Evolutionary conservation across 768 basidiomycete genomes (phyloP), one percentile per base, ranked within the genome.

Genomic region (Hypholoma fasciculare): DNA sequence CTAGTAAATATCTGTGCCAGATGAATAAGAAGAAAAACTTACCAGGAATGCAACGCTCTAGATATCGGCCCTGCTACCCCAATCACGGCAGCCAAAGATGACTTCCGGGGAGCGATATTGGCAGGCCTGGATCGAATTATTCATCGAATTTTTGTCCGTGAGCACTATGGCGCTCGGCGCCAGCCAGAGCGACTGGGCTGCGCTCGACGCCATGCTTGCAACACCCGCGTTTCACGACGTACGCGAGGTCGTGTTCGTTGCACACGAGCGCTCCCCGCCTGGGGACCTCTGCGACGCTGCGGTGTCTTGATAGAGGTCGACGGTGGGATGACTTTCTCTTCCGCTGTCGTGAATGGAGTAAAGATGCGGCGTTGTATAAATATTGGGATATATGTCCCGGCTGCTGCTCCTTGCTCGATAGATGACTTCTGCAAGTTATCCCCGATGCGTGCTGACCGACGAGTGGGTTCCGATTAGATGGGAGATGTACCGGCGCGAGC

Each of bases 51-150:
- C 95, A 23, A 93, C 86, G 64, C 89, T 91, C 94, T 94, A 97
- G 19, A 96, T 84, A 73, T 97, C 95, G 44, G 85, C 93, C 54
- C 88, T 84, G 38, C 84, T 78, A 63, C 88, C 92, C 94, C 94
- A 97, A 63, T 92, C 90, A 38, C 82, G 83, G 54, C 87, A 84
- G 16, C 95, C 94, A 16, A 96, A 76, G 64, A 97, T 94, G 53
- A 93, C 94, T 71, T 97, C 94, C n/a, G 94, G 94, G 27, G 91
- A 84, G 60, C 94, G 89, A 71, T 97, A 97, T 69, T 96, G 94
- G 44, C 95, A 84, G n/a, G 94, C 96, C 75, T 96, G 95, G 63
- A 96, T 96, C 69, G 4, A 1, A 23, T 23, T 4, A 2, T 23
- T 57, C 8, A 56, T 65, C 17, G 63, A 67, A 23, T 65, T 60